These are phyloP conservation scores for Globisporangium splendens DNA, from an alignment of 352 stramenopile species.

Conservation along the genomic window DNA sequence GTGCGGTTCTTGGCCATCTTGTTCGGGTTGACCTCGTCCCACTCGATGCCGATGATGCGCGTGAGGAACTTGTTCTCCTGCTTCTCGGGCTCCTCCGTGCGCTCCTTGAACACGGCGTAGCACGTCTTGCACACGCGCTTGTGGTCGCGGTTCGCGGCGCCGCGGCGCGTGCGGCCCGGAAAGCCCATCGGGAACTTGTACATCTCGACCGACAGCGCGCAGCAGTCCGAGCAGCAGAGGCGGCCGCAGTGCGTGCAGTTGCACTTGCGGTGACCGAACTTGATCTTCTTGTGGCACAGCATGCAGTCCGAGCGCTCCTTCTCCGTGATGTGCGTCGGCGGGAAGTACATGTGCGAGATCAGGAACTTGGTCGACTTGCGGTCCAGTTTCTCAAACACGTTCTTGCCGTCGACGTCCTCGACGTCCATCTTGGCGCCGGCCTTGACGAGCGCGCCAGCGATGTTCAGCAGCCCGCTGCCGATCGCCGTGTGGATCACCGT, in stretches of 20 bases:
- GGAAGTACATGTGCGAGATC: conserved; percentile 85
- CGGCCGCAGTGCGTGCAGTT: conserved; percentile 81
- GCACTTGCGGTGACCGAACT: conserved; percentile 80
- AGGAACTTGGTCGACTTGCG: conserved; percentile 68
- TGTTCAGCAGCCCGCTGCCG: conserved; percentile 53
- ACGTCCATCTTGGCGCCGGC: conserved; percentile 87
- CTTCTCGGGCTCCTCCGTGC: conserved; percentile 62
- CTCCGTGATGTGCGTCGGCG: conserved; percentile 81
- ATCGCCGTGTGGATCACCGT: conserved; percentile 87
- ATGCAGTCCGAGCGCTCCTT: conserved; percentile 84
- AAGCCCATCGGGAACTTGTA: conserved; percentile 56
- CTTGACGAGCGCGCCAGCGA: conserved; percentile 71
- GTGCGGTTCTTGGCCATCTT: conserved; percentile 52
- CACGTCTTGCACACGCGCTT: conserved; percentile 87
- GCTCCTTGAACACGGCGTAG: conserved; percentile 83
- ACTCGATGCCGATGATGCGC: conserved; percentile 83
- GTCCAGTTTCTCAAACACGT: conserved; percentile 82
- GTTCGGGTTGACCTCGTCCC: conserved; percentile 88
- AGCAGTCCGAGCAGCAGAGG: conserved; percentile 33
- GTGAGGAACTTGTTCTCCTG: conserved; percentile 67
- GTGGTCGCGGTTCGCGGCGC: conserved; percentile 53
- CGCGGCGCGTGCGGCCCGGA: conserved; percentile 64
- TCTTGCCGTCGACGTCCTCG: conserved; percentile 79
- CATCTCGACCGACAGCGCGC: conserved; percentile 47
- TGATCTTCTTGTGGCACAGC: conserved; percentile 85